phyloP scores from a whole-genome alignment of 2,329 filamentous ascomycete genomes.

The Aureobasidium sp. region DNA sequence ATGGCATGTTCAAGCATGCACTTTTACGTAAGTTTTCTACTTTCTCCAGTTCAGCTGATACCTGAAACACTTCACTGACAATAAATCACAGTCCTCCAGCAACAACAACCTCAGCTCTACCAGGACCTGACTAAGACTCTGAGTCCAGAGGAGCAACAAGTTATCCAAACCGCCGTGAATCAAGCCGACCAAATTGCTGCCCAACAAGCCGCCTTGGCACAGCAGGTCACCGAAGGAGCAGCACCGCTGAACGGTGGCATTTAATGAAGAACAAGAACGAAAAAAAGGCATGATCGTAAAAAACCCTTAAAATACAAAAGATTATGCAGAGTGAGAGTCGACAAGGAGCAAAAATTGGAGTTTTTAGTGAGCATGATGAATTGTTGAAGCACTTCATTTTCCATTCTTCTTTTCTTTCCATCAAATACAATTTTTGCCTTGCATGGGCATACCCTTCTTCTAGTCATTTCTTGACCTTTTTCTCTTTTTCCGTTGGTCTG shows the following conservation, averaged over 20 bases:
- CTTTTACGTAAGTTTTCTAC: slow-evolving; percentile 64
- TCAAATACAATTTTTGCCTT: slow-evolving; percentile 1
- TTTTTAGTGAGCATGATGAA: slow-evolving; percentile 2
- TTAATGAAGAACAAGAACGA: neutral
- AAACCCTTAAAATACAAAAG: no score
- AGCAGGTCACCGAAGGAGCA: slow-evolving; percentile 11
- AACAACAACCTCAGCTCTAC: slow-evolving; percentile 86
- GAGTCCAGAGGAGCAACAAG: slow-evolving; percentile 68
- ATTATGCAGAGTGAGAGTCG: neutral
- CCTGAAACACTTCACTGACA: slow-evolving; percentile 25
- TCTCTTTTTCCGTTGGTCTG: no score
- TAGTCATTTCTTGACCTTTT: neutral
- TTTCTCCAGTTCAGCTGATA: neutral
- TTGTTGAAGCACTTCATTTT: neutral
- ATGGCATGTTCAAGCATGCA: slow-evolving; percentile 76
- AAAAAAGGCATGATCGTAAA: slow-evolving; percentile 1
- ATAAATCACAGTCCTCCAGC: slow-evolving; percentile 64
- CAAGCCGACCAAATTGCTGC: slow-evolving; percentile 55
- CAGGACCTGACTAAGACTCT: slow-evolving; percentile 71
- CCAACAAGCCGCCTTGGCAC: slow-evolving; percentile 21
- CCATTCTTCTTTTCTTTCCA: neutral
- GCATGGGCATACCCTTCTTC: neutral
- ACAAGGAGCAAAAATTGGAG: slow-evolving; percentile 5
- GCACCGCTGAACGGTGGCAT: slow-evolving; percentile 42
- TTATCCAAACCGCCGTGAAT: slow-evolving; percentile 71